Conservation (phyloP, 306 rosid species). For the Quercus berberidifolia region DNA sequence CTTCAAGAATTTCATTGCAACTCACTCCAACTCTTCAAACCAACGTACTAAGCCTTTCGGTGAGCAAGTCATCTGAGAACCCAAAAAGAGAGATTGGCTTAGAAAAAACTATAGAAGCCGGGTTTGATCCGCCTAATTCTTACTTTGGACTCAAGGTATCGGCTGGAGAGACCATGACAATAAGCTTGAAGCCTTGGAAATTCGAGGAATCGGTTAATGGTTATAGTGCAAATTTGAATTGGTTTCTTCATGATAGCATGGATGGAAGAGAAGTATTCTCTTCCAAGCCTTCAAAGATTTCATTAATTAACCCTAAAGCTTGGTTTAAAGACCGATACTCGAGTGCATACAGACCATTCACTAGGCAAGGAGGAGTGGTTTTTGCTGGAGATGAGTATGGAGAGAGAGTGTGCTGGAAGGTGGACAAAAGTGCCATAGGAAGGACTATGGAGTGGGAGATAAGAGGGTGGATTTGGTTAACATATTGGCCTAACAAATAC, state of each 20-base stretch:
- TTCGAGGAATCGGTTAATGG: conserved; percentile 79
- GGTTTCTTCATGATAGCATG: conserved; percentile 77
- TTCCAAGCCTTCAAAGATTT: conserved; percentile 64
- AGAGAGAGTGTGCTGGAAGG: conserved; percentile 77
- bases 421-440: conserved; percentile 61
- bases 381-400: conserved; percentile 91
- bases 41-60: conserved; percentile 63
- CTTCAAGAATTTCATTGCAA: conserved; percentile 73
- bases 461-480: conserved; percentile 86
- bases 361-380: conserved; percentile 80
- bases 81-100: conserved; percentile 56
- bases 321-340: conserved; percentile 84
- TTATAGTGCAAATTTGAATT: conserved; percentile 67
- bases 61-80: conserved; percentile 81
- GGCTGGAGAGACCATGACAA: conserved; percentile 57
- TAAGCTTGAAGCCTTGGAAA: conserved; percentile 82
- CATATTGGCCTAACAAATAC: conserved; percentile 86
- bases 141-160: conserved; percentile 54
- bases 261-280: conserved; percentile 80
- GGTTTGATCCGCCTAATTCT: conserved; percentile 61
- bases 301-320: conserved; percentile 65
- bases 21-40: conserved; percentile 69
- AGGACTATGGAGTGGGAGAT: conserved; percentile 85
- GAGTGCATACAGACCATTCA: conserved; percentile 78
- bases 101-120: conserved; percentile 68